Evolutionary conservation across 768 basidiomycete genomes (phyloP), one percentile per base, ranked within the genome.

Genomic region (Boletus subcaerulescens): DNA sequence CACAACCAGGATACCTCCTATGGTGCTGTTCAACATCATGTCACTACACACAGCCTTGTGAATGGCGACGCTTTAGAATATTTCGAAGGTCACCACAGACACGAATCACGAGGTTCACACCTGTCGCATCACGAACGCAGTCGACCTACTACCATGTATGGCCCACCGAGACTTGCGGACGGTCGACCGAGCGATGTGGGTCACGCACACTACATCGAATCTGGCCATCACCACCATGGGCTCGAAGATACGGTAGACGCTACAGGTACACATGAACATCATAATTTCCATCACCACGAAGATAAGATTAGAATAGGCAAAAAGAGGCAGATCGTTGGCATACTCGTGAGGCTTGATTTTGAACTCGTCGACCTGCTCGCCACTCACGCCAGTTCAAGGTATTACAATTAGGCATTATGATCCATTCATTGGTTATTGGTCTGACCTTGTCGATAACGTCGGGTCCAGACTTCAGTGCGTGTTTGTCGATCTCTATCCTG

Each of bases 401-500:
- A 32, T 74, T 95, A 35, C 87, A 95, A 80, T 64, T 88, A 3
- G 83, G 93, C 44, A 90, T 95, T 62, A 87, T 94, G 89, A 78
- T 94, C 46, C 84, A 93, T 65, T 87, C 91, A 3, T 66, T 93
- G 44, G 81, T 92, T 32, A 89, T 93, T 53, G 91, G 91, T 3
- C 67, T 92, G 20, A 92, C 91, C 5, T 73, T 92, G 18, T 80
- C 87, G 2, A 81, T 92, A 51, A 81, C 87, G 5, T 74, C 78
- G 6, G 86, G 88, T 17, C 60, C 81, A 1, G 88, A 90, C 50
- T 91, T 92, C 57, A 78, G 89, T 89, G 55, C 54, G 85, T 79
- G 20, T 32, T 44, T 56, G 0, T 48, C 50, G 22, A 33, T 31
- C 33, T 36, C 36, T 15, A 14, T 44, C 20, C 3, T 7, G 13